These are phyloP conservation scores for Erodium maritimum DNA, from an alignment of 345 rosid species.

Conservation along the genomic window DNA sequence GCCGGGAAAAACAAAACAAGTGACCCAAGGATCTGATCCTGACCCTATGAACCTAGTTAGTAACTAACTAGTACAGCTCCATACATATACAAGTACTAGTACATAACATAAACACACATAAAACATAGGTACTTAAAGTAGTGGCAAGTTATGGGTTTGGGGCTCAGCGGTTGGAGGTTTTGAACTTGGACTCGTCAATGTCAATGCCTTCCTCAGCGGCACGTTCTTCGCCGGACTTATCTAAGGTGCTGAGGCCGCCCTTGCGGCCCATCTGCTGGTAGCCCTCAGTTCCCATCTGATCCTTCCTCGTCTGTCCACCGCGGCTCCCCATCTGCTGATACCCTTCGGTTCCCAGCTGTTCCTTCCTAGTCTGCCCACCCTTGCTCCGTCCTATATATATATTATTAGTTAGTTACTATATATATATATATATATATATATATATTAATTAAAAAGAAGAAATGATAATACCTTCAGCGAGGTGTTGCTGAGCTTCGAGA, in stretches of 20 bases:
- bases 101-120: too few relatives aligned
- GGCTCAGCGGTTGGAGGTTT: background rate
- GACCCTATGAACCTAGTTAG: too few relatives aligned
- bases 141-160: too few relatives aligned
- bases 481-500: conserved; percentile 54
- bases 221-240: conserved; percentile 51
- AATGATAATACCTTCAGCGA: conserved; percentile 39
- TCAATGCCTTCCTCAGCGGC: conserved; percentile 47
- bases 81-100: too few relatives aligned
- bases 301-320: conserved; percentile 62
- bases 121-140: too few relatives aligned
- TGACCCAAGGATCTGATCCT: too few relatives aligned
- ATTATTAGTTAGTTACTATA: too few relatives aligned
- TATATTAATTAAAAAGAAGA: too few relatives aligned
- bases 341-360: conserved; percentile 46
- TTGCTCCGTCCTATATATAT: too few relatives aligned
- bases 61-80: too few relatives aligned
- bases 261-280: conserved; percentile 65
- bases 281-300: conserved; percentile 61
- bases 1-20: too few relatives aligned
- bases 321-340: conserved; percentile 41
- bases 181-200: conserved; percentile 65
- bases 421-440: too few relatives aligned
- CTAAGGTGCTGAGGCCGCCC: conserved; percentile 52
- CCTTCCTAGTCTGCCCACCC: conserved; percentile 45